A percentile compares a stretch with the other conserved stretches of the same genome.
Conservation (phyloP, 169 alveolate genomes). For the Babesia gibsoni region DNA sequence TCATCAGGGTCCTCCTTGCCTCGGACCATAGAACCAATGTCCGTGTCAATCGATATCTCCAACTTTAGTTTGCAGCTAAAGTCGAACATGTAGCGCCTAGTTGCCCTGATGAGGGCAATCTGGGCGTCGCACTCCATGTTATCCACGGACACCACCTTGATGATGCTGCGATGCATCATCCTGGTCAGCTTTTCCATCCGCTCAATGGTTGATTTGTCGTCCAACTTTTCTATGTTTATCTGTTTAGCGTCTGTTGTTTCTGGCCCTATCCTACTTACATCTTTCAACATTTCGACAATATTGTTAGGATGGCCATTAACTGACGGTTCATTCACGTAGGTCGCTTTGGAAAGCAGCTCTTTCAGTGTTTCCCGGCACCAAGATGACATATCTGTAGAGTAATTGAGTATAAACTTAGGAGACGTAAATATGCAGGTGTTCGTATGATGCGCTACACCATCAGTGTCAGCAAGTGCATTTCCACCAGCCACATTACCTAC, state of each 20-base stretch:
- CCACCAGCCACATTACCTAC: slow-evolving; percentile 49
- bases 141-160: slow-evolving; percentile 66
- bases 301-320: slow-evolving; percentile 39
- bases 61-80: slow-evolving; percentile 67
- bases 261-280: slow-evolving; percentile 14
- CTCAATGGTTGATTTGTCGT: slow-evolving; percentile 1
- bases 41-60: slow-evolving; percentile 32
- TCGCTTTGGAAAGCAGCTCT: slow-evolving; percentile 41
- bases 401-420: neutral
- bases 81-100: slow-evolving; percentile 80
- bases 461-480: no score
- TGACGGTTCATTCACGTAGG: slow-evolving; percentile 63
- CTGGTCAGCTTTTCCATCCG: slow-evolving; percentile 51
- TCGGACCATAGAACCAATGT: neutral
- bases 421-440: no score
- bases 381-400: slow-evolving; percentile 48
- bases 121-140: slow-evolving; percentile 79
- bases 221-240: slow-evolving; percentile 33
- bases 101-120: slow-evolving; percentile 79
- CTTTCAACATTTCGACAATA: slow-evolving; percentile 63
- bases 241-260: neutral
- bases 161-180: slow-evolving; percentile 52
- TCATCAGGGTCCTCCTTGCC: neutral
- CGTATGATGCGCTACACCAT: no score
- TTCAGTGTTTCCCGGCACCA: slow-evolving; percentile 60